Evolutionary conservation across 2,329 filamentous ascomycete species (phyloP).

Genomic region (Chaetomiaceae sp.): DNA sequence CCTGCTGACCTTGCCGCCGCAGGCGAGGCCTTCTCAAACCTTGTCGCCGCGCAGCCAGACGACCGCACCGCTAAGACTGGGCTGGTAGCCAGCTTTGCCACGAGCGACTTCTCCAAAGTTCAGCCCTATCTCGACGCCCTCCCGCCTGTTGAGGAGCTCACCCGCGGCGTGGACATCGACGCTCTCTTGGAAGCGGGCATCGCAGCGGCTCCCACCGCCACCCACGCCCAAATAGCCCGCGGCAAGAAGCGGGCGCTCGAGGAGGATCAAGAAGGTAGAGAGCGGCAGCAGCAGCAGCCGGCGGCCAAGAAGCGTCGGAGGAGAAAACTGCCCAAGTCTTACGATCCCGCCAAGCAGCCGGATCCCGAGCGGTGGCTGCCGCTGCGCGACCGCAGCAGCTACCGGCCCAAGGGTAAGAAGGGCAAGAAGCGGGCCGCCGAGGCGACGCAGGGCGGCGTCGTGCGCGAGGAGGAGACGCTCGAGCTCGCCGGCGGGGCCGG

Average conservation of each 20-base stretch:
- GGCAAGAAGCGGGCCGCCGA: constrained; percentile 75
- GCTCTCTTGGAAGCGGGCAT: constrained; percentile 63
- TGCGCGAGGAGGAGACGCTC: constrained; percentile 64
- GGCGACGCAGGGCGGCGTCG: constrained; percentile 77
- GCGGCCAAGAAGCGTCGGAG: constrained; percentile 49
- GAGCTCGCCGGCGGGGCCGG: constrained; percentile 59
- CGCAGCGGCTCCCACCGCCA: constrained; percentile 38
- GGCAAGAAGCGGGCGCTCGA: constrained; percentile 42
- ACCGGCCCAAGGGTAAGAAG: constrained; percentile 86
- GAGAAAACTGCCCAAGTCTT: constrained; percentile 63
- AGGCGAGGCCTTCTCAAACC: constrained; percentile 68
- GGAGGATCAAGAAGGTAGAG: constrained; percentile 31
- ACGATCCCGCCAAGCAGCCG: constrained; percentile 68
- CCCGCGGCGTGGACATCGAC: constrained; percentile 53
- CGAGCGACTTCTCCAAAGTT: constrained; percentile 50
- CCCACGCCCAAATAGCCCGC: constrained; percentile 26
- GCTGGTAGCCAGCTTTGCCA: constrained; percentile 75
- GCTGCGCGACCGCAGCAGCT: constrained; percentile 79
- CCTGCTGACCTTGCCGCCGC: constrained; percentile 63
- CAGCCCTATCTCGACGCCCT: constrained; percentile 50
- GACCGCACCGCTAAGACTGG: constrained; percentile 72
- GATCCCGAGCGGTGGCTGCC: constrained; percentile 94
- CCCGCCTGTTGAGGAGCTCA: constrained; percentile 56
- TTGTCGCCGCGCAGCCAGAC: constrained; percentile 58
- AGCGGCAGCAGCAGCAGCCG: constrained; percentile 21